Conservation (phyloP, 23 red algal genomes). For the Gracilaria gracilis region DNA sequence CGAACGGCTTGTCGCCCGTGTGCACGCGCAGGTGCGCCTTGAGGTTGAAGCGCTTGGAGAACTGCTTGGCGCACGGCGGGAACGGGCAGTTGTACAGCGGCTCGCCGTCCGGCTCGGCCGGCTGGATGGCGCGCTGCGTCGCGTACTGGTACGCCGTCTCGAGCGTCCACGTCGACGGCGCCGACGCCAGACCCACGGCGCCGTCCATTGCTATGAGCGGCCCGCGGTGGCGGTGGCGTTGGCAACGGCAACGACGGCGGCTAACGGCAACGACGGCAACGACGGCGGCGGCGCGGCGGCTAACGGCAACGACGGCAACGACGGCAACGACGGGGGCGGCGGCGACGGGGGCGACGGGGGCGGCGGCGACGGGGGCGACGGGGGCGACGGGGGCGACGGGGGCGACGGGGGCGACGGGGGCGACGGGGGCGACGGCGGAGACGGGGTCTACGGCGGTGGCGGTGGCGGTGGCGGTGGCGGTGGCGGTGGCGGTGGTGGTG, state of each 20-base stretch:
- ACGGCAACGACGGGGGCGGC: too few relatives aligned
- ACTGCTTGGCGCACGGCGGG: constrained; percentile 69
- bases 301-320: too few relatives aligned
- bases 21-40: constrained; percentile 85
- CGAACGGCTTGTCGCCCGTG: constrained; percentile 86
- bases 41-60: constrained; percentile 87
- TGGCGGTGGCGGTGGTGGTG: too few relatives aligned
- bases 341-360: too few relatives aligned
- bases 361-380: too few relatives aligned
- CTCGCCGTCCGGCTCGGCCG: constrained; percentile 44
- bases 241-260: not conserved
- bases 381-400: too few relatives aligned
- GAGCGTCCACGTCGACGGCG: constrained; percentile 39
- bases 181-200: constrained; percentile 28
- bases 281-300: too few relatives aligned
- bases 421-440: too few relatives aligned
- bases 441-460: too few relatives aligned
- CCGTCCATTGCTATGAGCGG: constrained; percentile 25
- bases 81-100: constrained; percentile 73
- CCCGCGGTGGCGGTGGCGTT: not conserved
- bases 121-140: constrained; percentile 40
- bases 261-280: too few relatives aligned
- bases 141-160: constrained; percentile 58
- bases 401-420: too few relatives aligned
- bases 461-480: too few relatives aligned